Percentiles rank a stretch among this genome's conserved stretches.
Conservation (phyloP, 2,329 filamentous ascomycete genomes). For the Colletotrichum tropicale region DNA sequence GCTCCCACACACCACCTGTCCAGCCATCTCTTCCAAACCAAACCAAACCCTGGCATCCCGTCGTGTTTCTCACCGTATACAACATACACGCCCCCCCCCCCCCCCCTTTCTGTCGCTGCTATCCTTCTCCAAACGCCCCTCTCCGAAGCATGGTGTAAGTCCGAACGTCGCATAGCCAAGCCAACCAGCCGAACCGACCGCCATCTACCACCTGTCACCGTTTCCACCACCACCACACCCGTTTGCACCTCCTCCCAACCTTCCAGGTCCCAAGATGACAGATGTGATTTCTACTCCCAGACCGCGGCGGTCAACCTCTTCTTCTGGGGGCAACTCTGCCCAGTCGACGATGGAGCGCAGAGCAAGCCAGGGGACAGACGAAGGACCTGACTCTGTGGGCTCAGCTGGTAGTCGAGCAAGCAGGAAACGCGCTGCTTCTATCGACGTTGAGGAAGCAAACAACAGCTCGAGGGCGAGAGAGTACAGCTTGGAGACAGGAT, state of each 20-base stretch:
- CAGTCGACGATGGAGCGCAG: conserved; percentile 22
- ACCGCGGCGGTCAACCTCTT: conserved; percentile 22
- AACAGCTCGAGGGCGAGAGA: conserved; percentile 37
- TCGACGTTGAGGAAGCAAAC: conserved; percentile 49
- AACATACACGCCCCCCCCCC: neutral
- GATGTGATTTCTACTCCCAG: conserved; percentile 18
- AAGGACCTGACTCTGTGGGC: conserved; percentile 7
- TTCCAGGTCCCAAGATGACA: conserved; percentile 16
- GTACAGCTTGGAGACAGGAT: conserved; percentile 39
- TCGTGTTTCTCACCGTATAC: conserved; percentile 15
- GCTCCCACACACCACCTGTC: neutral
- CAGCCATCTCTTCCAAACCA: neutral
- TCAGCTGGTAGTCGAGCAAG: conserved; percentile 14
- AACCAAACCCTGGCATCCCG: conserved; percentile 1
- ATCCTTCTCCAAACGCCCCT: conserved; percentile 12
- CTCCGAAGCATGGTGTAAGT: conserved; percentile 18
- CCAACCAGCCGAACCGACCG: neutral
- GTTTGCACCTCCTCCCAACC: conserved; percentile 15
- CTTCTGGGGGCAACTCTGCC: conserved; percentile 17
- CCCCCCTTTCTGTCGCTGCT: neutral
- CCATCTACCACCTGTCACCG: neutral
- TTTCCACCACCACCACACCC: neutral
- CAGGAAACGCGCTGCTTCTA: conserved; percentile 51
- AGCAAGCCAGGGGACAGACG: conserved; percentile 20
- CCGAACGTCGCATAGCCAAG: conserved; percentile 16